Conservation (phyloP, 2,329 filamentous ascomycete species). For the Fusarium duplospermum region DNA sequence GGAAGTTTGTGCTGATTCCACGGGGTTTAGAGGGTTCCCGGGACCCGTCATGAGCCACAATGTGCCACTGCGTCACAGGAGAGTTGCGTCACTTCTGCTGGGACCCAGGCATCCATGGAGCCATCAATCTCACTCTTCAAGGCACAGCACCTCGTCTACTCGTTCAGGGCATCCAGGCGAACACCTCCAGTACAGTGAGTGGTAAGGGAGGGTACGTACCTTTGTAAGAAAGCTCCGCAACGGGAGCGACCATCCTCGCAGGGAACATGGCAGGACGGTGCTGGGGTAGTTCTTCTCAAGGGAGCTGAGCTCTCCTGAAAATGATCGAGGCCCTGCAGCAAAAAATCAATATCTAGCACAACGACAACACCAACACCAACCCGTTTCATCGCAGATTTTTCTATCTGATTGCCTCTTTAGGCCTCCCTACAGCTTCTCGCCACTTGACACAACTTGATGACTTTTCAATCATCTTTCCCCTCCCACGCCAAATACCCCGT, state of each 20-base stretch:
- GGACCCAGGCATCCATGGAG: constrained; percentile 18
- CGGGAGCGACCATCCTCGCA: constrained; percentile 6
- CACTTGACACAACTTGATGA: constrained; percentile 19
- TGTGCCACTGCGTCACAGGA: constrained; percentile 26
- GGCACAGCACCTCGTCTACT: neutral
- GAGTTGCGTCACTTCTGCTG: constrained; percentile 32
- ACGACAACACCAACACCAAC: neutral
- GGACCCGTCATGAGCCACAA: constrained; percentile 7
- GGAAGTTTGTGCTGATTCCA: neutral
- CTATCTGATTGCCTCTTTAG: neutral
- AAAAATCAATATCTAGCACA: neutral
- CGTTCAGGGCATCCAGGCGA: neutral
- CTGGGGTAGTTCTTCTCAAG: neutral
- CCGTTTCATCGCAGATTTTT: neutral
- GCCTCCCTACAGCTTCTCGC: constrained; percentile 8
- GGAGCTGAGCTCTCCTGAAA: neutral
- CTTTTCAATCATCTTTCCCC: constrained; percentile 18
- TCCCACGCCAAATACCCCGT: constrained; percentile 10
- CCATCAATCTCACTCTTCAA: constrained; percentile 23
- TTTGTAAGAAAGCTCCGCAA: constrained; percentile 1
- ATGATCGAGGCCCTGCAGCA: neutral
- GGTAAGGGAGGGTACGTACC: neutral
- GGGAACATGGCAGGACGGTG: constrained; percentile 9
- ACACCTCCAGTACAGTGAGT: neutral
- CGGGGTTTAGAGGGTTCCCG: neutral